Percentiles rank a stretch among this genome's conserved stretches.
These are phyloP conservation scores for Rutstroemia sp. DNA, from an alignment of 2,329 filamentous ascomycete genomes.

Conservation along the genomic window DNA sequence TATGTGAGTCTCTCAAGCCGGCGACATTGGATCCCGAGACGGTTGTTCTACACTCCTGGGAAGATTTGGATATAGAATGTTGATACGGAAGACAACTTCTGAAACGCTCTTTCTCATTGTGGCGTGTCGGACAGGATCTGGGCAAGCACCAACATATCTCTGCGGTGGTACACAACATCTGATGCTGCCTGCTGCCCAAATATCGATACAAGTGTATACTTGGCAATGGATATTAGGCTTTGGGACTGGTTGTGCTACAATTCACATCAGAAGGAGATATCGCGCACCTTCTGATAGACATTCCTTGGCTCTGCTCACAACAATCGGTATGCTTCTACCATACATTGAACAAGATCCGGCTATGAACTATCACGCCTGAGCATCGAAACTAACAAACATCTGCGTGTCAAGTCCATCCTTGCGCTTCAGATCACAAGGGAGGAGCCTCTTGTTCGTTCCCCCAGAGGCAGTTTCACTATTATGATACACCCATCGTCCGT, in stretches of 20 bases:
- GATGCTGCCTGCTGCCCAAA: neutral
- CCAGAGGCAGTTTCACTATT: too few species aligned
- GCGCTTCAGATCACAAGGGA: too few species aligned
- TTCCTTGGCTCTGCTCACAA: too few species aligned
- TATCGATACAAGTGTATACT: neutral
- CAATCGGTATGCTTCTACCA: too few species aligned
- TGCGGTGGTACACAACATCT: neutral
- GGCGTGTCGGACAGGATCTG: neutral
- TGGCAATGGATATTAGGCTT: neutral
- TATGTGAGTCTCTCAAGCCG: neutral
- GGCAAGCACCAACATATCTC: neutral
- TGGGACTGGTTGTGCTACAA: neutral
- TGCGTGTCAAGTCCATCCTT: too few species aligned
- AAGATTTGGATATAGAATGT: neutral
- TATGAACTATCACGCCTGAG: too few species aligned
- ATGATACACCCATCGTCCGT: too few species aligned
- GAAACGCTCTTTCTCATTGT: conserved; percentile 6
- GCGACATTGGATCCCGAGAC: neutral
- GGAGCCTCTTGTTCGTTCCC: too few species aligned
- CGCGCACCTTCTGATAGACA: too few species aligned
- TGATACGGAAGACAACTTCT: neutral
- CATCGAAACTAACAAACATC: too few species aligned
- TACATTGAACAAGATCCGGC: too few species aligned
- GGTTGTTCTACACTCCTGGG: neutral
- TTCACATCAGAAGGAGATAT: too few species aligned